Evolutionary conservation across 2,329 filamentous ascomycete genomes (phyloP).

Genomic region (Colletotrichum simmondsii): DNA sequence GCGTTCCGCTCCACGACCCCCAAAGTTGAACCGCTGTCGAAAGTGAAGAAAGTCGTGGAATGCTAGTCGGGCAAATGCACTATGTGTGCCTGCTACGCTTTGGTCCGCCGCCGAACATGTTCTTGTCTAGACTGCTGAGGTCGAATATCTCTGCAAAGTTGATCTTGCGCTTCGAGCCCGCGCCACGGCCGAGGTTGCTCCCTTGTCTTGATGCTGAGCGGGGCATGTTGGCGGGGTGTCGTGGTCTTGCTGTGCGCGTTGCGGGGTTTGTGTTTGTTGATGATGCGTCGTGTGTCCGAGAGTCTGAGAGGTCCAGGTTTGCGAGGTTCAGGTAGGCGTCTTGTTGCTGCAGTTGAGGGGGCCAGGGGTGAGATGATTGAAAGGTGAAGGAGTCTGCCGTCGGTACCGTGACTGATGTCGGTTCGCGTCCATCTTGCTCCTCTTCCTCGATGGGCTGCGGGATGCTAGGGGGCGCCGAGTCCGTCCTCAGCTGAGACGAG

Average conservation of each 20-base stretch:
- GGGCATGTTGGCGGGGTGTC: conserved; percentile 30
- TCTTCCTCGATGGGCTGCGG: conserved; percentile 30
- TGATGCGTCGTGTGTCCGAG: conserved; percentile 51
- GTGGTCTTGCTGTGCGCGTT: conserved; percentile 27
- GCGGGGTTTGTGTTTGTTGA: conserved; percentile 38
- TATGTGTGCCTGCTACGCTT: conserved; percentile 64
- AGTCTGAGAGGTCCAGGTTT: conserved; percentile 69
- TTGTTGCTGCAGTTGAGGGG: conserved; percentile 53
- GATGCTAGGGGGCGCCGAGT: conserved; percentile 45
- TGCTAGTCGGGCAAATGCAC: conserved; percentile 23
- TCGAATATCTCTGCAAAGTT: conserved; percentile 83
- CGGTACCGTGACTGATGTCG: conserved; percentile 58
- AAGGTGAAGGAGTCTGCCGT: conserved; percentile 76
- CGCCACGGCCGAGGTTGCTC: conserved; percentile 67
- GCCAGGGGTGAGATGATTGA: conserved; percentile 69
- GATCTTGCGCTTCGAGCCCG: conserved; percentile 78
- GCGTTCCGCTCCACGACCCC: background rate
- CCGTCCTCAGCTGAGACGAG: conserved; percentile 43
- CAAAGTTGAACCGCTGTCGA: conserved; percentile 18
- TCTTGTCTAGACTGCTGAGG: conserved; percentile 73
- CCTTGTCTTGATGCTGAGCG: conserved; percentile 31
- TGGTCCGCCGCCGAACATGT: conserved; percentile 59
- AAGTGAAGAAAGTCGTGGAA: conserved; percentile 9
- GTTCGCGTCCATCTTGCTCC: conserved; percentile 31
- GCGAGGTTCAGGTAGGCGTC: conserved; percentile 69